These are phyloP conservation scores for Cyberlindnera subsufficiens DNA, from an alignment of 805 yeast genomes.

Conservation along the genomic window DNA sequence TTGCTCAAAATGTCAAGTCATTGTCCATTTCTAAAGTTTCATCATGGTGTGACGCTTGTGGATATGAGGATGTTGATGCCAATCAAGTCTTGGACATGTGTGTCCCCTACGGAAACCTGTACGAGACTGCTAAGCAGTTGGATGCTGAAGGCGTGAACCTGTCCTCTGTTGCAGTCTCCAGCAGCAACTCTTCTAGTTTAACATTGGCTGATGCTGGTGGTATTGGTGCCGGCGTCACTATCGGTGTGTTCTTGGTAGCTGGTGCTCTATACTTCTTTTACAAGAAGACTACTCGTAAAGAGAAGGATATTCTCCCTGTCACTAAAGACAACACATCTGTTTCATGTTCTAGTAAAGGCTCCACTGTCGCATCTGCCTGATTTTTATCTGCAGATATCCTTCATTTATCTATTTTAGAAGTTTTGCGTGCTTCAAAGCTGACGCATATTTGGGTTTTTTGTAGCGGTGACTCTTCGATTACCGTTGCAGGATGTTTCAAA, in stretches of 20 bases:
- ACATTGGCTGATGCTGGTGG: slow-evolving; percentile 42
- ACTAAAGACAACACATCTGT: no score
- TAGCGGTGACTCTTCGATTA: no score
- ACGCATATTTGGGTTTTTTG: no score
- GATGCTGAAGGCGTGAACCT: slow-evolving; percentile 27
- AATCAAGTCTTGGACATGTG: slow-evolving; percentile 27
- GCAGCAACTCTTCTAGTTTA: slow-evolving; percentile 9
- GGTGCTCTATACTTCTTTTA: slow-evolving; percentile 26
- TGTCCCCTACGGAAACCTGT: slow-evolving; percentile 26
- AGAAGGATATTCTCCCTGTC: no score
- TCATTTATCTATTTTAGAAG: no score
- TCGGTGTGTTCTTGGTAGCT: slow-evolving; percentile 33
- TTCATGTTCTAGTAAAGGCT: no score
- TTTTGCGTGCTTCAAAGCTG: no score
- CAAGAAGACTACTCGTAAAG: slow-evolving; percentile 4
- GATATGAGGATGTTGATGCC: slow-evolving; percentile 16
- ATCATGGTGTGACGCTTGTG: slow-evolving; percentile 38
- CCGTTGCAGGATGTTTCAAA: no score
- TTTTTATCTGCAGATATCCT: no score
- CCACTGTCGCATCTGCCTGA: no score
- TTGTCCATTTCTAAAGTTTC: slow-evolving; percentile 24
- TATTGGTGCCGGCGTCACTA: slow-evolving; percentile 43
- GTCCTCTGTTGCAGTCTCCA: slow-evolving; percentile 9
- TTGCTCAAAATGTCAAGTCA: slow-evolving; percentile 23
- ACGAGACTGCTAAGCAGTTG: slow-evolving; percentile 26